phyloP scores from a whole-genome alignment of 192 early-diverging fungal genomes.

The Linnemannia exigua region DNA sequence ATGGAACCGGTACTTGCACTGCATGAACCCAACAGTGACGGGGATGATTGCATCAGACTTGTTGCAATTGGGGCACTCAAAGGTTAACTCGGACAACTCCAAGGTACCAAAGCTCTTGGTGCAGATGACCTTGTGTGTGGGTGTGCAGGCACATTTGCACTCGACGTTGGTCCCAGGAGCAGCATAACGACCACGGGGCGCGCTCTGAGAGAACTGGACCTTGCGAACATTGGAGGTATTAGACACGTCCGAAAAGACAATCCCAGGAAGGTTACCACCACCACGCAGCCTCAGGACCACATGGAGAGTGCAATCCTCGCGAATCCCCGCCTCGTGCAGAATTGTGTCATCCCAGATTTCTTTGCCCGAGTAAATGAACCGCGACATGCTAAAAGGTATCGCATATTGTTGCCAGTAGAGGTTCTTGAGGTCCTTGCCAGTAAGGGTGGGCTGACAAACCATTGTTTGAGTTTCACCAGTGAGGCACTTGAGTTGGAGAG shows the following conservation, averaged over 20 bases:
- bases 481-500: not conserved
- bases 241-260: not conserved
- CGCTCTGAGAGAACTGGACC: not conserved
- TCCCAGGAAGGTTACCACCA: not conserved
- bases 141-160: constrained; percentile 21
- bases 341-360: not conserved
- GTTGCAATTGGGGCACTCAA: constrained; percentile 22
- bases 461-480: too few relatives aligned
- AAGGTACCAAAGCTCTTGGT: not conserved
- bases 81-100: not conserved
- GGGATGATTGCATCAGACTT: constrained; percentile 6
- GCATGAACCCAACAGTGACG: constrained; percentile 26
- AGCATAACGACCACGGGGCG: not conserved
- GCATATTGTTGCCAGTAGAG: not conserved
- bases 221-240: not conserved
- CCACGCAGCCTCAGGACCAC: not conserved
- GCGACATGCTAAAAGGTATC: too few relatives aligned
- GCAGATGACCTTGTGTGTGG: constrained; percentile 9
- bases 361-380: not conserved
- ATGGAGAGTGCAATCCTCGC: not conserved
- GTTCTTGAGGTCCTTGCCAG: not conserved
- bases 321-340: not conserved
- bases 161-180: constrained; percentile 16
- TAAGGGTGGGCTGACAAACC: too few relatives aligned
- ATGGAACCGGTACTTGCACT: constrained; percentile 33